Conservation (phyloP, 2,329 filamentous ascomycete species). For the Stenocarpella maydis region DNA sequence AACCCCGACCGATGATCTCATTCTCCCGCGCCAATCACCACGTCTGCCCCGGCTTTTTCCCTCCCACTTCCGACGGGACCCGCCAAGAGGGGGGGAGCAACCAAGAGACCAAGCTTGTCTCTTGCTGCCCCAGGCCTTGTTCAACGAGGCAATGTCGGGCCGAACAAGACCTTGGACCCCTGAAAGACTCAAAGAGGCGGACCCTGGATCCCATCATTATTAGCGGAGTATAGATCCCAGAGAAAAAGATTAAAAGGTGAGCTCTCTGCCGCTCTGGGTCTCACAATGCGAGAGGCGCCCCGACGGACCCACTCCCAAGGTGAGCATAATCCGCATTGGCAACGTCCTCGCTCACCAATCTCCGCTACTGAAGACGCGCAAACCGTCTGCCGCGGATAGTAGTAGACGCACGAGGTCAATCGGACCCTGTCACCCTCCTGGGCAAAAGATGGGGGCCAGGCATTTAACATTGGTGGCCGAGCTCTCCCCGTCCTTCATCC, state of each 20-base stretch:
- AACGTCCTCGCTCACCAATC: not conserved
- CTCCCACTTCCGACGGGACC: conserved; percentile 12
- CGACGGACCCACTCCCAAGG: not conserved
- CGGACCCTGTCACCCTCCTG: conserved; percentile 16
- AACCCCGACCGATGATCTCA: conserved; percentile 26
- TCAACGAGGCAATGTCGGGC: not conserved
- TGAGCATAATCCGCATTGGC: not conserved
- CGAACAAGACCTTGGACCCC: conserved; percentile 22
- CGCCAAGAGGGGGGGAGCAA: not conserved
- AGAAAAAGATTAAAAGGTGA: not conserved
- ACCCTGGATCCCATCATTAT: too few relatives aligned
- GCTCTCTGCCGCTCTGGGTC: not conserved
- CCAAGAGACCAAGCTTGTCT: not conserved
- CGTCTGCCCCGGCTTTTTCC: conserved; percentile 9
- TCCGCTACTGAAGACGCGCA: not conserved
- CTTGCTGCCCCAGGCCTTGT: conserved; percentile 7
- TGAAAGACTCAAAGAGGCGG: not conserved
- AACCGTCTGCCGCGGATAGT: too few relatives aligned
- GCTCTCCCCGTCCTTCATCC: too few relatives aligned
- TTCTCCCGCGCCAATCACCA: conserved; percentile 25
- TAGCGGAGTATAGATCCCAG: too few relatives aligned
- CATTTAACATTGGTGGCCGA: not conserved
- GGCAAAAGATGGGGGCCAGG: not conserved
- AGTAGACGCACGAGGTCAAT: conserved; percentile 15
- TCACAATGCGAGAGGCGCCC: conserved; percentile 3